Percentiles rank a stretch among this genome's conserved stretches.
phyloP scores from a whole-genome alignment of 345 rosid species.

The Brassica carinata region DNA sequence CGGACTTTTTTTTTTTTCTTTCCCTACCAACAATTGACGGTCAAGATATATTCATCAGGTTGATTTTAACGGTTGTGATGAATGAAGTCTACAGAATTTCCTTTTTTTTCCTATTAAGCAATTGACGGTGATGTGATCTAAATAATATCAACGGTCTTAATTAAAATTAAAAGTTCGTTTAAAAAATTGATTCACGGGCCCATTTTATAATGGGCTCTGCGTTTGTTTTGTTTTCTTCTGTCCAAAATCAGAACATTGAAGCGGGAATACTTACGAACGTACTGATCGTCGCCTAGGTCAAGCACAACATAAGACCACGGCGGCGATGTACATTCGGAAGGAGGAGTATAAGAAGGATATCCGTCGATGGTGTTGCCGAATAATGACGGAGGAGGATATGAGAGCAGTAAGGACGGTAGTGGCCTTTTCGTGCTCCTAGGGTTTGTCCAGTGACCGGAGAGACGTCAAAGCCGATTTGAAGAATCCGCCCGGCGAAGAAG shows the following conservation, averaged over 20 bases:
- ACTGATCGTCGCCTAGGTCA: constrained; percentile 65
- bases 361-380: constrained; percentile 68
- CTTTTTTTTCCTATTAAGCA: constrained; percentile 51
- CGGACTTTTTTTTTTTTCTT: too few species aligned
- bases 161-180: background rate
- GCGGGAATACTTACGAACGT: constrained; percentile 73
- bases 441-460: constrained; percentile 19
- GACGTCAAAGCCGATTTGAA: constrained; percentile 30
- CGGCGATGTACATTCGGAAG: constrained; percentile 56
- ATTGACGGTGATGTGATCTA: background rate
- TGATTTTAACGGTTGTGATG: too few species aligned
- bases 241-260: constrained; percentile 55
- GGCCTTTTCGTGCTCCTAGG: constrained; percentile 55
- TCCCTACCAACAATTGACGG: too few species aligned
- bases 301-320: constrained; percentile 75
- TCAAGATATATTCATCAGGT: too few species aligned
- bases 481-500: constrained; percentile 42
- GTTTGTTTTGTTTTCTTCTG: background rate
- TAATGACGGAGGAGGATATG: constrained; percentile 63
- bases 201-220: background rate
- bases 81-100: background rate
- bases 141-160: background rate
- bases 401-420: constrained; percentile 62
- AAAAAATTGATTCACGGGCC: background rate
- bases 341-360: constrained; percentile 75